These are phyloP conservation scores for Firmiana major DNA, from an alignment of 345 rosid genomes.

Conservation along the genomic window DNA sequence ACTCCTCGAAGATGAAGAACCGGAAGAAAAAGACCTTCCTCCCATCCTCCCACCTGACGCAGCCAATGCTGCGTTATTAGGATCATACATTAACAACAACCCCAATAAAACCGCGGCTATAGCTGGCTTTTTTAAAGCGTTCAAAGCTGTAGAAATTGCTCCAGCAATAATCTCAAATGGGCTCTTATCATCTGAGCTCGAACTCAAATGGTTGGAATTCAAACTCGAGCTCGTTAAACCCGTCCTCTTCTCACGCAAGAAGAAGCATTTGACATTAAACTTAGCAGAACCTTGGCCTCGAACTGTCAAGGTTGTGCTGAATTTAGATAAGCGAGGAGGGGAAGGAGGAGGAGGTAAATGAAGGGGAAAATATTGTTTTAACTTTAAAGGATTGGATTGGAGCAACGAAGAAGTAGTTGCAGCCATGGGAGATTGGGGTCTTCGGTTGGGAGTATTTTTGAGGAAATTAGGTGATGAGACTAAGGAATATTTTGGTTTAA, in stretches of 20 bases:
- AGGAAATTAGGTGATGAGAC: neutral
- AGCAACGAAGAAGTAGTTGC: constrained; percentile 39
- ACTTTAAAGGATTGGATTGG: constrained; percentile 31
- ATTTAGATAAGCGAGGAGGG: constrained; percentile 16
- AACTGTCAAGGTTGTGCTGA: neutral
- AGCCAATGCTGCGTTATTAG: constrained; percentile 60
- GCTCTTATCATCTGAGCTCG: neutral
- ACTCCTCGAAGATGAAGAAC: constrained; percentile 48
- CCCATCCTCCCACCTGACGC: constrained; percentile 91
- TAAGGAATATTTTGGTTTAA: neutral
- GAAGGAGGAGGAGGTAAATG: constrained; percentile 2
- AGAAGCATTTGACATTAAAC: constrained; percentile 23
- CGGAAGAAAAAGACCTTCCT: constrained; percentile 58
- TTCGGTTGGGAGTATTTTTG: neutral
- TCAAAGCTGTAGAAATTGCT: constrained; percentile 31
- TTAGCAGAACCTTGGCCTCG: neutral
- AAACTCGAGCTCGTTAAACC: neutral
- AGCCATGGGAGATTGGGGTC: constrained; percentile 24
- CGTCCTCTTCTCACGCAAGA: constrained; percentile 5
- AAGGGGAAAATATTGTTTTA: constrained; percentile 22
- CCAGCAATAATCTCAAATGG: constrained; percentile 34
- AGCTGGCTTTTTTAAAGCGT: constrained; percentile 57
- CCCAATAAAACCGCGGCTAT: constrained; percentile 58
- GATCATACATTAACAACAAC: constrained; percentile 50
- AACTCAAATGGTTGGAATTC: constrained; percentile 2